Evolutionary conservation across 768 basidiomycete genomes (phyloP).

Genomic region (Hygrocybe punicea): DNA sequence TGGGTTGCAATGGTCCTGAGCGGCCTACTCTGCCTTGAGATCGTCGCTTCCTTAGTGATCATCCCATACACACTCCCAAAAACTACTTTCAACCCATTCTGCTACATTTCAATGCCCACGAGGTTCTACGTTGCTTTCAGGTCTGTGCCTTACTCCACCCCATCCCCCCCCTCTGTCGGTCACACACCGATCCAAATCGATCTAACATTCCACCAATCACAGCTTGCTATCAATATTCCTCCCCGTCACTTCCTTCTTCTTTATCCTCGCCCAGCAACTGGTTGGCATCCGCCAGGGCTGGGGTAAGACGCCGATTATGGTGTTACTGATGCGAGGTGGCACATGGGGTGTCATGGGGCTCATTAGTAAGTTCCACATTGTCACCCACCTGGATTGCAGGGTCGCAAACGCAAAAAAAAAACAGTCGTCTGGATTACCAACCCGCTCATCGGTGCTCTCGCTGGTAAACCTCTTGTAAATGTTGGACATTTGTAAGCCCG

Average conservation of each 20-base stretch:
- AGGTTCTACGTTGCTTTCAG: not conserved
- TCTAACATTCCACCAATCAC: not conserved
- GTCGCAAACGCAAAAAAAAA: not conserved
- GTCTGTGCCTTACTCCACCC: too few relatives aligned
- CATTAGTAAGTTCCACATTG: conserved; percentile 9
- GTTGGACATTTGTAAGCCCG: conserved; percentile 1
- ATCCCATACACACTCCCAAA: not conserved
- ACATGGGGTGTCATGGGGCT: conserved; percentile 18
- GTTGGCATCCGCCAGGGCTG: conserved; percentile 11
- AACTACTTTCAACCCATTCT: not conserved
- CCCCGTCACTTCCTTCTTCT: conserved; percentile 4
- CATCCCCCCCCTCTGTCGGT: too few relatives aligned
- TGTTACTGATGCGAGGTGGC: conserved; percentile 17
- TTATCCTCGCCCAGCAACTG: conserved; percentile 14
- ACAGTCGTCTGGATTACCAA: conserved; percentile 1
- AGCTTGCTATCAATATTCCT: not conserved
- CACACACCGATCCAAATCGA: too few relatives aligned
- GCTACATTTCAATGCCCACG: not conserved
- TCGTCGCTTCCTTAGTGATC: not conserved
- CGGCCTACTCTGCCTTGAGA: not conserved
- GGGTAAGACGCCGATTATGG: conserved; percentile 8
- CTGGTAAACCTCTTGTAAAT: conserved; percentile 1
- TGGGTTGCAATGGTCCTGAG: not conserved
- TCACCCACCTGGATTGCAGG: too few relatives aligned
- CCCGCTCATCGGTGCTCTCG: not conserved